Evolutionary conservation across 2,329 filamentous ascomycete genomes (phyloP).

Genomic region (Colletotrichum sp.): DNA sequence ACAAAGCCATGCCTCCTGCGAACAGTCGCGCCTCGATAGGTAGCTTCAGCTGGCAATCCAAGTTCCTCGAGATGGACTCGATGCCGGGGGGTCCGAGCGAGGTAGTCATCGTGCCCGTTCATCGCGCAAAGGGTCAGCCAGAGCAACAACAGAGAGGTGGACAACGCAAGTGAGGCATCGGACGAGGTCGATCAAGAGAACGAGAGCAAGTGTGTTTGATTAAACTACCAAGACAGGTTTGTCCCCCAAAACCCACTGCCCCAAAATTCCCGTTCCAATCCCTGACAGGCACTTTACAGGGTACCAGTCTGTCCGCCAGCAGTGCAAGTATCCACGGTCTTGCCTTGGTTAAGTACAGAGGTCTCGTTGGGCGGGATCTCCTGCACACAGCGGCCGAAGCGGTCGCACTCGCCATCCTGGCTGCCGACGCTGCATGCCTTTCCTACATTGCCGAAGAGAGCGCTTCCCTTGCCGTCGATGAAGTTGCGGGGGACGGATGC

Average conservation of each 20-base stretch:
- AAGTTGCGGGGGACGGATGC: not conserved
- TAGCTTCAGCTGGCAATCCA: not conserved
- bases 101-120: not conserved
- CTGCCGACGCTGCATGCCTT: slow-evolving; percentile 2
- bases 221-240: not conserved
- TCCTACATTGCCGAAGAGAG: slow-evolving; percentile 10
- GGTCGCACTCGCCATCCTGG: slow-evolving; percentile 12
- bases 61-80: not conserved
- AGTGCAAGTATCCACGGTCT: not conserved
- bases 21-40: not conserved
- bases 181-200: not conserved
- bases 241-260: not conserved
- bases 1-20: not conserved
- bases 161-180: not conserved
- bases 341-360: slow-evolving; percentile 2
- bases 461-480: slow-evolving; percentile 5
- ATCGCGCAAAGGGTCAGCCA: not conserved
- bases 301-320: slow-evolving; percentile 13
- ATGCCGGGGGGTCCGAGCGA: not conserved
- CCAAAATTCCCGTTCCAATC: fast-evolving
- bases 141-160: not conserved
- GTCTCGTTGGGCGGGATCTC: slow-evolving; percentile 4
- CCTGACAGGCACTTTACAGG: not conserved
- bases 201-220: not conserved
- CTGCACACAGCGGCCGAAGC: slow-evolving; percentile 8